Percentiles rank a stretch among this genome's conserved stretches.
phyloP scores from a whole-genome alignment of 2,329 filamentous ascomycete genomes.

The Fusarium mundagurra region DNA sequence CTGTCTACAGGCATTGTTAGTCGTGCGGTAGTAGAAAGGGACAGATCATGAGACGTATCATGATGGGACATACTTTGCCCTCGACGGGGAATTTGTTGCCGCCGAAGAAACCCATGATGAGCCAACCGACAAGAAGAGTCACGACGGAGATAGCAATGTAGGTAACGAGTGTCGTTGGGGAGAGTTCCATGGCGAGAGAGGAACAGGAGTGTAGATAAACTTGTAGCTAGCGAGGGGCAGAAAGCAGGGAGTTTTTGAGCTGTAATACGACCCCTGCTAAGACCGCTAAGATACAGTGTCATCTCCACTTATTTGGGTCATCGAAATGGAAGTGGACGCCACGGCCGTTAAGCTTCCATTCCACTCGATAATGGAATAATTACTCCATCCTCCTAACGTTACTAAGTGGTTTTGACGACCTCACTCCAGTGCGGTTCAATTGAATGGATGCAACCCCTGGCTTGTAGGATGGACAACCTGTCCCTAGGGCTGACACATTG shows the following conservation, averaged over 20 bases:
- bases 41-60: conserved; percentile 17
- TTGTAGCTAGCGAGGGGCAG: conserved; percentile 8
- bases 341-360: background rate
- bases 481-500: conserved; percentile 4
- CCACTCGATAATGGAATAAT: background rate
- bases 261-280: background rate
- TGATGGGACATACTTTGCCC: conserved; percentile 71
- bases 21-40: conserved; percentile 19
- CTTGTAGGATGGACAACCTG: background rate
- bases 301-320: background rate
- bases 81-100: conserved; percentile 83
- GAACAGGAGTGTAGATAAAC: background rate
- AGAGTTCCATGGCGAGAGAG: conserved; percentile 33
- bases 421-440: background rate
- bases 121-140: conserved; percentile 40
- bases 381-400: background rate
- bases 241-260: background rate
- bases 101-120: conserved; percentile 73
- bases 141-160: conserved; percentile 19
- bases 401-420: background rate
- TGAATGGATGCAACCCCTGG: background rate
- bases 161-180: conserved; percentile 16
- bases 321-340: background rate
- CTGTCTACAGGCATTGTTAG: conserved; percentile 66
- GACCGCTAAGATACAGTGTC: background rate